Percentiles rank a stretch among this genome's conserved stretches.
These are phyloP conservation scores for Ceratocystis papillata DNA, from an alignment of 2,329 filamentous ascomycete species.

Conservation along the genomic window DNA sequence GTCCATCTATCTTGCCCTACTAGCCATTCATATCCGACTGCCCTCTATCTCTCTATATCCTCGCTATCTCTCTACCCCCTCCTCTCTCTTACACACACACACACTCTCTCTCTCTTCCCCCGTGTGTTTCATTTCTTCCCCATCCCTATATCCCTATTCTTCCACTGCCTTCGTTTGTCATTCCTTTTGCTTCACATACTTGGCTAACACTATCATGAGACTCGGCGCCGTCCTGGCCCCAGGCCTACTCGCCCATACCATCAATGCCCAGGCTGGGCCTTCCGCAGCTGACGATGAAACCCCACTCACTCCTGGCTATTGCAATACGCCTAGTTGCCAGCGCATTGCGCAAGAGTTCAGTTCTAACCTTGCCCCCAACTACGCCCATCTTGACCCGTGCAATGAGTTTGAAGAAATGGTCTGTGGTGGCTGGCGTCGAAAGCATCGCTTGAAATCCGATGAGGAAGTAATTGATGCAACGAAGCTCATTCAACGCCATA, in stretches of 20 bases:
- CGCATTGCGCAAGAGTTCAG: slow-evolving; percentile 31
- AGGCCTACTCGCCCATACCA: background rate
- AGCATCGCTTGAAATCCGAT: slow-evolving; percentile 55
- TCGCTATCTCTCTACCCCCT: too few species aligned
- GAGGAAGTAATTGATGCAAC: slow-evolving; percentile 50
- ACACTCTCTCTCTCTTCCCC: too few species aligned
- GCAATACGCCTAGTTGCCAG: slow-evolving; percentile 29
- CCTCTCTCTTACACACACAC: too few species aligned
- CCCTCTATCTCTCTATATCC: too few species aligned
- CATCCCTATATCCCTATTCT: too few species aligned
- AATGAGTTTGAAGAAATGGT: slow-evolving; percentile 57
- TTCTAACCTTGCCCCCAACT: slow-evolving; percentile 33
- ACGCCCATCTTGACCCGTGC: slow-evolving; percentile 55
- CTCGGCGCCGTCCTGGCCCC: background rate
- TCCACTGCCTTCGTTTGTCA: too few species aligned
- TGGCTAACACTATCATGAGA: background rate
- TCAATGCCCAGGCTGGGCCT: background rate
- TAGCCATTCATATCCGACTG: too few species aligned
- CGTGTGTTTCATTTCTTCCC: too few species aligned
- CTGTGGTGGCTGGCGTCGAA: slow-evolving; percentile 55
- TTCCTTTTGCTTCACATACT: too few species aligned
- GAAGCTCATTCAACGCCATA: slow-evolving; percentile 50
- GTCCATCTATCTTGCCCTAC: too few species aligned
- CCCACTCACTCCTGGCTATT: slow-evolving; percentile 13
- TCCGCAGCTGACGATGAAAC: background rate